These are phyloP conservation scores for Carex kokanica DNA, from an alignment of 176 grass and related monocot genomes.

Conservation along the genomic window DNA sequence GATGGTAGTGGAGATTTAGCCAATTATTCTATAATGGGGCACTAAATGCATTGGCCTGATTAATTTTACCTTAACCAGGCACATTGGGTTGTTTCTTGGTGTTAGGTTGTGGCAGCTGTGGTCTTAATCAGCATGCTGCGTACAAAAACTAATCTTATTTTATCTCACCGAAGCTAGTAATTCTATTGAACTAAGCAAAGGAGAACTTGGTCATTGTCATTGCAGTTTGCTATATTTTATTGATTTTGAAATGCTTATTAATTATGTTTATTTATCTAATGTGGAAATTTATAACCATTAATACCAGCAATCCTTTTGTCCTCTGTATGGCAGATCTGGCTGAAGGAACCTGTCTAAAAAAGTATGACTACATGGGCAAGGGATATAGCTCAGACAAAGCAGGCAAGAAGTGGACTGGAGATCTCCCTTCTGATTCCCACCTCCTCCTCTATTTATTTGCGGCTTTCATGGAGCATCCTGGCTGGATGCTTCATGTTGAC, in stretches of 20 bases:
- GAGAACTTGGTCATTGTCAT: background rate
- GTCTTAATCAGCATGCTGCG: background rate
- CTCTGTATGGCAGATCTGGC: slow-evolving; percentile 56
- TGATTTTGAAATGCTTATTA: slow-evolving; percentile 2
- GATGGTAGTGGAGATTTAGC: background rate
- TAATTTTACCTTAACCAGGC: background rate
- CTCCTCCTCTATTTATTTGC: slow-evolving; percentile 85
- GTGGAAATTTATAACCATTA: background rate
- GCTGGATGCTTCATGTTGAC: slow-evolving; percentile 97
- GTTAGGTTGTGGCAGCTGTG: background rate
- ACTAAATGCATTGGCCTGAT: background rate
- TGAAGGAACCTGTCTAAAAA: slow-evolving; percentile 94
- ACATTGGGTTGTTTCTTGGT: background rate
- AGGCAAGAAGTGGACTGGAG: slow-evolving; percentile 70
- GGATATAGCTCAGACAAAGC: slow-evolving; percentile 61
- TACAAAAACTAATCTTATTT: background rate
- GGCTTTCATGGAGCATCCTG: slow-evolving; percentile 93
- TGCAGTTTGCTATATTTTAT: slow-evolving; percentile 2
- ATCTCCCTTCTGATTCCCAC: slow-evolving; percentile 89
- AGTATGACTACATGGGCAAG: slow-evolving; percentile 74
- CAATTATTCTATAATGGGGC: background rate
- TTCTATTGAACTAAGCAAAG: background rate
- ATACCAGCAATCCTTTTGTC: background rate
- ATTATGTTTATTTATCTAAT: slow-evolving; percentile 21
- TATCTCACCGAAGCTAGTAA: background rate